Evolutionary conservation across 306 rosid species (phyloP).

Genomic region (Corylus heterophylla): DNA sequence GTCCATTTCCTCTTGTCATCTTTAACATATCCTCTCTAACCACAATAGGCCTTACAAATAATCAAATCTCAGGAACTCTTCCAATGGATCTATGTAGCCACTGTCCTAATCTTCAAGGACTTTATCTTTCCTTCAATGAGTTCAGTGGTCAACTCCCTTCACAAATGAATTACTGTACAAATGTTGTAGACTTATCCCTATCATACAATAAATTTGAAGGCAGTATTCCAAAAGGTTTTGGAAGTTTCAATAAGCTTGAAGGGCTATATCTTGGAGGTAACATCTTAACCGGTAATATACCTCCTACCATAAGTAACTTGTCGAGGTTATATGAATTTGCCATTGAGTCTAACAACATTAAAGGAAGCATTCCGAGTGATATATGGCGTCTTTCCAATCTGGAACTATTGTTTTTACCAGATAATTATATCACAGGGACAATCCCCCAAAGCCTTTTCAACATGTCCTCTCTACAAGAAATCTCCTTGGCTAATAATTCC

Average conservation of each 20-base stretch:
- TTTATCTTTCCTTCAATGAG: accelerated
- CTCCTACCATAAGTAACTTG: too few species aligned
- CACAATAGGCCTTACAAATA: accelerated
- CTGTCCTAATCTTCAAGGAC: not conserved
- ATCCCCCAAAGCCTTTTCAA: not conserved
- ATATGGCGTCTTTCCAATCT: not conserved
- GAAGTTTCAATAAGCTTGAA: too few species aligned
- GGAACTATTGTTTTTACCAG: too few species aligned
- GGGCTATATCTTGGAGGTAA: too few species aligned
- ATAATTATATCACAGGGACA: not conserved
- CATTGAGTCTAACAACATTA: too few species aligned
- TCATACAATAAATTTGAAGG: too few species aligned
- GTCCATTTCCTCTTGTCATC: not conserved
- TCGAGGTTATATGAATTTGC: too few species aligned
- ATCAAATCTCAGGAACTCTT: not conserved
- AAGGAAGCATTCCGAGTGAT: too few species aligned
- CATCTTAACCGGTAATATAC: too few species aligned
- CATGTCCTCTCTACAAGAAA: not conserved
- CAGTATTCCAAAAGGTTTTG: too few species aligned
- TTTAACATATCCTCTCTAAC: not conserved
- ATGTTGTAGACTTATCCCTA: too few species aligned
- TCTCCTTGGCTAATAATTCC: not conserved
- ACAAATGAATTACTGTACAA: too few species aligned
- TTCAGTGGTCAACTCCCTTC: not conserved
- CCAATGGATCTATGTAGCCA: not conserved